Evolutionary conservation across 2,329 filamentous ascomycete species (phyloP).

Genomic region (Stemphylium vesicarium): DNA sequence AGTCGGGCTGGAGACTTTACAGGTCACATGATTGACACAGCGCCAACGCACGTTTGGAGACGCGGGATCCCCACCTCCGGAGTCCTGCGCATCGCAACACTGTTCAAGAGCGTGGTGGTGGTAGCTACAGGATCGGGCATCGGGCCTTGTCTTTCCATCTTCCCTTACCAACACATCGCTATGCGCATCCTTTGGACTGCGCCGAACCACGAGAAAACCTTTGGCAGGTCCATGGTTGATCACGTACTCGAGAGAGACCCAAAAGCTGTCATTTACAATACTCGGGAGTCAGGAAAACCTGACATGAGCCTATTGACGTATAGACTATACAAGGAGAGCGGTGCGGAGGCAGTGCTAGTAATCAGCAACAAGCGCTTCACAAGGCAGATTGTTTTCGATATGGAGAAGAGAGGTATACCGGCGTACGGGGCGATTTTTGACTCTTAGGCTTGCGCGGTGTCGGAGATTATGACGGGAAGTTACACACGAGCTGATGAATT

Average conservation of each 20-base stretch:
- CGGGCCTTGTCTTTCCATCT: slow-evolving; percentile 57
- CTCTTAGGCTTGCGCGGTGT: slow-evolving; percentile 48
- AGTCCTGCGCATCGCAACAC: slow-evolving; percentile 44
- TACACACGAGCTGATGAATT: not conserved
- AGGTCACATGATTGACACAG: slow-evolving; percentile 39
- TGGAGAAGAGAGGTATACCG: slow-evolving; percentile 69
- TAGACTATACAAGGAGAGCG: slow-evolving; percentile 57
- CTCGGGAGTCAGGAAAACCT: slow-evolving; percentile 65
- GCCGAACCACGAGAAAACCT: slow-evolving; percentile 67
- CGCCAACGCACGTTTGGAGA: slow-evolving; percentile 45
- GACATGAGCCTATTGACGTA: slow-evolving; percentile 68
- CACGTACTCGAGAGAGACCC: slow-evolving; percentile 65
- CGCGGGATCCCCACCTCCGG: slow-evolving; percentile 47
- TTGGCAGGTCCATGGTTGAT: slow-evolving; percentile 66
- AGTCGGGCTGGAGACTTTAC: slow-evolving; percentile 51
- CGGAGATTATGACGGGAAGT: not conserved
- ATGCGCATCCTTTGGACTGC: slow-evolving; percentile 76
- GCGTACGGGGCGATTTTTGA: slow-evolving; percentile 79
- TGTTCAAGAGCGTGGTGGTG: slow-evolving; percentile 47
- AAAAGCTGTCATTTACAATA: slow-evolving; percentile 72
- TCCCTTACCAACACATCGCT: slow-evolving; percentile 55
- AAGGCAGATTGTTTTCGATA: slow-evolving; percentile 69
- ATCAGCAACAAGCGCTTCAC: slow-evolving; percentile 75
- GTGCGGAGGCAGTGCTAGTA: slow-evolving; percentile 72
- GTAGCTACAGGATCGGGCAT: slow-evolving; percentile 50